These are phyloP conservation scores for Pisolithus microcarpus DNA, from an alignment of 768 basidiomycete genomes.

Conservation along the genomic window DNA sequence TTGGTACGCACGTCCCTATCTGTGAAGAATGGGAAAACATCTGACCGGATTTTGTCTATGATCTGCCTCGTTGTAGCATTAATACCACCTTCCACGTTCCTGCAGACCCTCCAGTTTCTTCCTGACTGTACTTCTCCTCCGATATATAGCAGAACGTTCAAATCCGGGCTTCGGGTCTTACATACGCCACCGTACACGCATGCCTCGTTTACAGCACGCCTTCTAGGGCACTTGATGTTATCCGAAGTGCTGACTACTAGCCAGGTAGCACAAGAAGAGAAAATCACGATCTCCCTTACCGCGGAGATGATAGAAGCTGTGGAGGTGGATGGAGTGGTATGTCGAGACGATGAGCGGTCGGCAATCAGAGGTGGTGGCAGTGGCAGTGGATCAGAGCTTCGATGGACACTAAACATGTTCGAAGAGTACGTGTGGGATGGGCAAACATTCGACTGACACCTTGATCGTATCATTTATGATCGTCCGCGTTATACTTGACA, in stretches of 20 bases:
- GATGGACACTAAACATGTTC: constrained; percentile 70
- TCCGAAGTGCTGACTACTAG: constrained; percentile 51
- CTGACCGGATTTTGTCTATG: not conserved
- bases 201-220: constrained; percentile 59
- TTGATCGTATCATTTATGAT: not conserved
- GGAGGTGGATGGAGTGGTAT: constrained; percentile 63
- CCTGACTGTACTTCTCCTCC: constrained; percentile 57
- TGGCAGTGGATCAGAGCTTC: constrained; percentile 51
- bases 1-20: constrained; percentile 55
- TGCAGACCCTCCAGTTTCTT: constrained; percentile 67
- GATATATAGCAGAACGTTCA: constrained; percentile 60
- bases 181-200: constrained; percentile 76
- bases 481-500: too few relatives aligned
- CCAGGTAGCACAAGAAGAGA: constrained; percentile 67
- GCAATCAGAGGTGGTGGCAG: constrained; percentile 33
- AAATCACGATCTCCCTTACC: constrained; percentile 63
- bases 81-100: constrained; percentile 80
- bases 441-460: constrained; percentile 23
- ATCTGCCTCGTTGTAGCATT: constrained; percentile 49
- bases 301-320: constrained; percentile 72
- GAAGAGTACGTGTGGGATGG: constrained; percentile 72
- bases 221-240: constrained; percentile 48
- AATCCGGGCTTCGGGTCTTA: constrained; percentile 70
- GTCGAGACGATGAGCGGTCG: constrained; percentile 60
- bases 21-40: not conserved